A percentile compares a stretch with the other conserved stretches of the same genome.
These are phyloP conservation scores for Podila clonocystis DNA, from an alignment of 192 early-diverging fungal genomes.

Conservation along the genomic window DNA sequence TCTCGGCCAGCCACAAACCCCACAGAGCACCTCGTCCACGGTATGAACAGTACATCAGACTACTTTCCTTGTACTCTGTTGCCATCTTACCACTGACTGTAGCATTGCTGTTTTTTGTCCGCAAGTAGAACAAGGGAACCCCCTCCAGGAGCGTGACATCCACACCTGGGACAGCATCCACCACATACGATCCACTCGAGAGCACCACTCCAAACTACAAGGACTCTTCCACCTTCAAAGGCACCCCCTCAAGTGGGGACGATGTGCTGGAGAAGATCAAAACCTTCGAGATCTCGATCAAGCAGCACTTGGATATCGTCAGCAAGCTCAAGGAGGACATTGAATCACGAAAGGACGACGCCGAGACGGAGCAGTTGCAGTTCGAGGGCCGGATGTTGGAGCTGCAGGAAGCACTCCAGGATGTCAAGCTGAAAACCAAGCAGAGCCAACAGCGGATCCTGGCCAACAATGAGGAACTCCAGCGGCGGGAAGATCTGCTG, in stretches of 20 bases:
- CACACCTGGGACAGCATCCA: background rate
- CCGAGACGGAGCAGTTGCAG: background rate
- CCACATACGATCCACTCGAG: background rate
- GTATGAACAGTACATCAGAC: too few species aligned
- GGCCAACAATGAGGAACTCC: background rate
- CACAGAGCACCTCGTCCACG: background rate
- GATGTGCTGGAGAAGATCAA: conserved; percentile 20
- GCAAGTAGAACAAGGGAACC: background rate
- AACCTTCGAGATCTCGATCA: conserved; percentile 26
- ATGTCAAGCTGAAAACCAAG: conserved; percentile 6
- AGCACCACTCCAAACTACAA: conserved; percentile 35
- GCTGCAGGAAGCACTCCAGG: background rate
- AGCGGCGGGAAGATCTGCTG: background rate
- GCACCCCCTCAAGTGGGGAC: conserved; percentile 5
- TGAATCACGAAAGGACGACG: background rate
- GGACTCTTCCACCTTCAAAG: conserved; percentile 5
- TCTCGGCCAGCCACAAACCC: background rate
- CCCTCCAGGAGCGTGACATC: background rate
- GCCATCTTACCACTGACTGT: background rate
- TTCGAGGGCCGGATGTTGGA: conserved; percentile 8
- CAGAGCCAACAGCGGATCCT: conserved; percentile 1
- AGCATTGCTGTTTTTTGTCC: background rate
- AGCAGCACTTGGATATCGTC: conserved; percentile 20
- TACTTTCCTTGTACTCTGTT: too few species aligned
- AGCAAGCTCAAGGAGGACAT: background rate